Percentiles rank a stretch among this genome's conserved stretches.
phyloP scores from a whole-genome alignment of 331 rosid species.

The Malus hybrid region DNA sequence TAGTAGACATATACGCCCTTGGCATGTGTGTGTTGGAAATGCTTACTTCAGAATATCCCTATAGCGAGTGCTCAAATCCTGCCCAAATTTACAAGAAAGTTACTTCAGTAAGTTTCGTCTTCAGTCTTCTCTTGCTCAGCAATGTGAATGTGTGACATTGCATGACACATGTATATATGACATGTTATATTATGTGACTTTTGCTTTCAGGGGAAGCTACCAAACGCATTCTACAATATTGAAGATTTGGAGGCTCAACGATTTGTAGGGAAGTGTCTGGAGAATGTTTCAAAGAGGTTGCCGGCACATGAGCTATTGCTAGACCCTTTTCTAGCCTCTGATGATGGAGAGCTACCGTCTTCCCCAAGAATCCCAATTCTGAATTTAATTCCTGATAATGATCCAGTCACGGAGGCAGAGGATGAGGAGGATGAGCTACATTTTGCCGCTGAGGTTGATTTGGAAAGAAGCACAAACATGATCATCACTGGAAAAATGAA shows the following conservation, averaged over 20 bases:
- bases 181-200: not conserved
- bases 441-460: slow-evolving; percentile 5
- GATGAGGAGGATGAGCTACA: slow-evolving; percentile 11
- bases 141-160: not conserved
- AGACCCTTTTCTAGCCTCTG: slow-evolving; percentile 61
- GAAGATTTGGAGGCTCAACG: slow-evolving; percentile 52
- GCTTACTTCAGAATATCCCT: slow-evolving; percentile 81
- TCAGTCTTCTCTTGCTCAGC: not conserved
- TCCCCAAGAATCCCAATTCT: slow-evolving; percentile 7
- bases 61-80: slow-evolving; percentile 78
- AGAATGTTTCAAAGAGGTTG: slow-evolving; percentile 51
- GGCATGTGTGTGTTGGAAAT: slow-evolving; percentile 93
- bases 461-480: slow-evolving; percentile 43
- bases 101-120: slow-evolving; percentile 45
- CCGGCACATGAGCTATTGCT: slow-evolving; percentile 66
- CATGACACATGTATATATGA: not conserved
- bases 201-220: slow-evolving; percentile 62
- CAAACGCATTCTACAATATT: slow-evolving; percentile 55
- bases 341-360: slow-evolving; percentile 14
- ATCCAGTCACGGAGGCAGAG: slow-evolving; percentile 1
- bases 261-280: slow-evolving; percentile 72
- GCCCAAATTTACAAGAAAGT: slow-evolving; percentile 99
- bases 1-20: slow-evolving; percentile 74
- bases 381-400: not conserved
- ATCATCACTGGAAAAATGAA: slow-evolving; percentile 65